Conservation (phyloP, 1,284 basidiomycete species). For the Ceratobasidium sp. region DNA sequence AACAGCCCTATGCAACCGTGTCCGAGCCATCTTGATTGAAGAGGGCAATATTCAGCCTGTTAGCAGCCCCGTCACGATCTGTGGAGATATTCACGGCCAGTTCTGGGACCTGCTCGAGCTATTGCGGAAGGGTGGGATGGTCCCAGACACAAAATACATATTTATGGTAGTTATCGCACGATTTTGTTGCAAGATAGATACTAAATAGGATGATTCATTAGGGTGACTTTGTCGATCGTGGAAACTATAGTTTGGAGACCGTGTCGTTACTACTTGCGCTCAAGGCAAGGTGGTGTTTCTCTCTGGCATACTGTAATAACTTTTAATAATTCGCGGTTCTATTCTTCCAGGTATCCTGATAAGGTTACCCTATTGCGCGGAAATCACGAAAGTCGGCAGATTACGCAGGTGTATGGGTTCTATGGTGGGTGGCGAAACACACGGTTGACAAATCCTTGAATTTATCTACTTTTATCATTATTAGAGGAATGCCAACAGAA, state of each 20-base stretch:
- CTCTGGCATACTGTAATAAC: background rate
- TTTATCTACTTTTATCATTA: background rate
- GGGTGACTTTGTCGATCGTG: conserved; percentile 98
- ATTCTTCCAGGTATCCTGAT: conserved; percentile 89
- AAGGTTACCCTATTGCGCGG: conserved; percentile 90
- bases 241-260: conserved; percentile 97
- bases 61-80: conserved; percentile 89
- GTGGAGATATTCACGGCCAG: conserved; percentile 95
- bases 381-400: conserved; percentile 96
- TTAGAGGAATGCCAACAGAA: conserved; percentile 96
- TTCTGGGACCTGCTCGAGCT: conserved; percentile 96
- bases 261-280: conserved; percentile 88
- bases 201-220: conserved; percentile 55
- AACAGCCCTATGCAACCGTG: conserved; percentile 88
- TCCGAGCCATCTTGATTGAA: conserved; percentile 87
- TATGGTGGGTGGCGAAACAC: conserved; percentile 75
- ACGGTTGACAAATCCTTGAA: background rate
- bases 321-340: background rate
- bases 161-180: conserved; percentile 86
- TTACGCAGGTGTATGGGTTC: conserved; percentile 98
- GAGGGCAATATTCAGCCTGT: conserved; percentile 97
- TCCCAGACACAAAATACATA: conserved; percentile 93
- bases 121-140: conserved; percentile 86
- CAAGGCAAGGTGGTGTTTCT: conserved; percentile 80
- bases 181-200: background rate